Percentiles rank a stretch among this genome's conserved stretches.
Conservation (phyloP, 257 asterid species). For the Craterostigma plantagineum region DNA sequence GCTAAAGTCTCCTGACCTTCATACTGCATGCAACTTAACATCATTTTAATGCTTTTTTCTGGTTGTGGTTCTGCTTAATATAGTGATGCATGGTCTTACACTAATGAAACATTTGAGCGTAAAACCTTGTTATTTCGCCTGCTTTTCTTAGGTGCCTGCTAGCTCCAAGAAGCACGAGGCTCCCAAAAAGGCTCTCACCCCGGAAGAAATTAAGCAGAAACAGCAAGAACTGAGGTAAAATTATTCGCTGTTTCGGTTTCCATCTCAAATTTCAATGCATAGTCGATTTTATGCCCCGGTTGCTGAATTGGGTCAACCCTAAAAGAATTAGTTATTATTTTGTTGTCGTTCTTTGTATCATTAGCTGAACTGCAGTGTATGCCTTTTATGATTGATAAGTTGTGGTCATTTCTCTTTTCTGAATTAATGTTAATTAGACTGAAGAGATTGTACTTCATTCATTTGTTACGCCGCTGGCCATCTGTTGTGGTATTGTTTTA, state of each 20-base stretch:
- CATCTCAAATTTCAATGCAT: no score
- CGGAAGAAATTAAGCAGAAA: constrained; percentile 64
- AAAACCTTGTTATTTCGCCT: constrained; percentile 4
- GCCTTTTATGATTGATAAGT: no score
- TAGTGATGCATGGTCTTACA: no score
- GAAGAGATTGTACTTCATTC: not conserved
- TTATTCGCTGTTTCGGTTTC: no score
- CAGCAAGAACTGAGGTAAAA: constrained; percentile 54
- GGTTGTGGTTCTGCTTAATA: no score
- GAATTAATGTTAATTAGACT: no score
- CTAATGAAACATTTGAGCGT: no score
- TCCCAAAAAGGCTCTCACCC: constrained; percentile 60
- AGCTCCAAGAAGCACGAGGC: constrained; percentile 39
- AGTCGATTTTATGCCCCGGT: no score
- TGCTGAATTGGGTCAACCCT: no score
- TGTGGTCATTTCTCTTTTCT: not conserved
- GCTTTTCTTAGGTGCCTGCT: constrained; percentile 42
- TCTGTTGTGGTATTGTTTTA: not conserved
- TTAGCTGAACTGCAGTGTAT: not conserved
- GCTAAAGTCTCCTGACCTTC: not conserved
- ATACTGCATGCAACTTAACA: not conserved
- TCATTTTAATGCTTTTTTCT: no score
- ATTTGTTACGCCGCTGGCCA: not conserved
- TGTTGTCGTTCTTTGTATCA: not conserved
- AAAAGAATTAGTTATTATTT: constrained; percentile 4